Base-by-base conservation (phyloP, 2,329 filamentous ascomycete genomes). In the Colletotrichum sojae region DNA sequence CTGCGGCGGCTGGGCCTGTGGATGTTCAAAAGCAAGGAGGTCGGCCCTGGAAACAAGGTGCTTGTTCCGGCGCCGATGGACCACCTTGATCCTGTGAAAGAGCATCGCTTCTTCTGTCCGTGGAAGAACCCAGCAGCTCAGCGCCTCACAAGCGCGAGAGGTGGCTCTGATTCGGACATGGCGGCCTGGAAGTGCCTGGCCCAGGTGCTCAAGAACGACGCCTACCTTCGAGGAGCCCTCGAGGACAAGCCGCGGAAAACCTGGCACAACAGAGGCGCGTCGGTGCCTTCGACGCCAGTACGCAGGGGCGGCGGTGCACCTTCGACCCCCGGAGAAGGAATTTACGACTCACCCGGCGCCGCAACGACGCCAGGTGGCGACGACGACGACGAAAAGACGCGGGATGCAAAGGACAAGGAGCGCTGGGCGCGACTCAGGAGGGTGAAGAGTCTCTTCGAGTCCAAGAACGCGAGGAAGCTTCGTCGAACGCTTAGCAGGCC, bases 1-100 rank as follows among this genome's bases (percentile, higher is more conserved):
- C 92, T 97, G 76, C 90, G 96, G 68, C 90, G 95, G 1, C 85
- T 98, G 0, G 96, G 96, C 0, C 85, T 99, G 2, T 99, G 96
- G 96, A 92, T 99, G 84, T 98, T 97, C 78, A 92, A 90, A 75
- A 91, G 90, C 78, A 94, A 91, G 79, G 88, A 89, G 74, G 87
- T 92, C 36, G 86, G 89, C 67, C 82, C 83, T 1, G 79, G 82
- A 16, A 85, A 85, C 0, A 80, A 85, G 43, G 81, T 90, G 10
- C 79, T 91, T 12, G 84, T 87, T 5, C 86, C 87, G 1, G 87
- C 90, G 3, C 86, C 88, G 1, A 91, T 92, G 85, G 87, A 89
- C 72, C 84, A 88, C 64, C 84, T 96, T 1, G 90, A 95, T 75
- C 89, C 90, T 5, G 80, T 91, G 2, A 85, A 86, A 5, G 92